Evolutionary conservation across 2,329 filamentous ascomycete genomes (phyloP), one percentile per base, ranked within the genome.

Genomic region (Stachybotrys echinatus): DNA sequence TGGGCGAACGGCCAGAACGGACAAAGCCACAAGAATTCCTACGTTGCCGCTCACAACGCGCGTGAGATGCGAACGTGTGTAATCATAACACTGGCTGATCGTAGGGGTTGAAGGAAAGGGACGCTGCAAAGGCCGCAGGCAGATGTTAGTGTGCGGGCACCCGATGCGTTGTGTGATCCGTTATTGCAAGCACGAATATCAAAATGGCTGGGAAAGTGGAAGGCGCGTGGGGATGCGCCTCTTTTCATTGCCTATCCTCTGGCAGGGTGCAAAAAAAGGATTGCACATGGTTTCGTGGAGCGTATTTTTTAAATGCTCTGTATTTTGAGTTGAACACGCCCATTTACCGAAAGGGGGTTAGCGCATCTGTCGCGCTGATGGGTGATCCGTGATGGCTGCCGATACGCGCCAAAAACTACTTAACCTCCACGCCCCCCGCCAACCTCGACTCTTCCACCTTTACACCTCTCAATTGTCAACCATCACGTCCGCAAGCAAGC

Each of bases 371-470:
- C 58, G 42, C 42, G 51, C 37, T 54, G 53, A 57, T 59, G 63
- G 61, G 74, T 79, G 76, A 79, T 79, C 73, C 70, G 74, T 73
- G 70, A 73, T 71, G 67, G 67, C 63, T 65, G 65, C 64, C 60
- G 56, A 55, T 58, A 64, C 66, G 65, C 73, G 72, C 65, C 71
- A 68, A 76, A 79, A 79, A 79, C 70, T 80, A 80, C 76, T 79
- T 80, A 79, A 78, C 64, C 67, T 66, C 65, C 65, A 67, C 56
- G 60, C 69, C 67, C 71, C 74, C 76, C 74, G 65, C 72, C 65
- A 64, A 55, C 65, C 52, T 66, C 61, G 55, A 62, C 61, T 62
- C 62, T 61, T 55, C 53, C 64, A 62, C 60, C 52, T 62, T n/a
- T 61, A 57, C 61, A 67, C 57, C 57, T 56, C 56, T 52, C 58